Percentiles rank a stretch among this genome's conserved stretches.
These are phyloP conservation scores for Cladosporium colombiae DNA, from an alignment of 2,329 filamentous ascomycete genomes.

Conservation along the genomic window DNA sequence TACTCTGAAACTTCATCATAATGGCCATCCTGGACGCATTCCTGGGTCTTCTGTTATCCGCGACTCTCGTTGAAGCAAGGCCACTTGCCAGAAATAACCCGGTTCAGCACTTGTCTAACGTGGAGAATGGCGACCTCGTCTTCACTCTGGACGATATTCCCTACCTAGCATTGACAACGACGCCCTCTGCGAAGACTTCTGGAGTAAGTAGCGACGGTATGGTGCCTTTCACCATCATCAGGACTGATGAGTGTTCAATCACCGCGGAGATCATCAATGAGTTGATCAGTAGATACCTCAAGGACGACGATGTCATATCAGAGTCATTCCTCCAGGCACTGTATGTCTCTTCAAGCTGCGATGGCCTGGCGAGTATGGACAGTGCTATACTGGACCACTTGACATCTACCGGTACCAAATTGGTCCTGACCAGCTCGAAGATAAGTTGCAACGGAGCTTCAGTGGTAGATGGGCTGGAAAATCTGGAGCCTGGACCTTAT, in stretches of 20 bases:
- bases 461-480: neutral
- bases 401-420: neutral
- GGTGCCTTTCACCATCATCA: conserved; percentile 5
- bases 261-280: neutral
- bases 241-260: conserved; percentile 1
- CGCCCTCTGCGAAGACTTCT: neutral
- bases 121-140: conserved; percentile 4
- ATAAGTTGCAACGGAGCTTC: neutral
- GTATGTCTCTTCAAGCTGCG: conserved; percentile 33
- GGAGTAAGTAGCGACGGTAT: neutral
- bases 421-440: neutral
- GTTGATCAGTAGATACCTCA: conserved; percentile 29
- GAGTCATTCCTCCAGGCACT: conserved; percentile 38
- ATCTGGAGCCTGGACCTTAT: conserved; percentile 37
- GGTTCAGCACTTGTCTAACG: neutral
- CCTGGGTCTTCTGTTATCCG: neutral
- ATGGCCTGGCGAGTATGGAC: conserved; percentile 29
- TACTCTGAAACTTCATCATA: neutral
- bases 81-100: conserved; percentile 4
- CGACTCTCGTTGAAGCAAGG: neutral
- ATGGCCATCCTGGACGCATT: neutral
- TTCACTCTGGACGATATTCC: neutral
- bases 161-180: conserved; percentile 5
- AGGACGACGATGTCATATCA: conserved; percentile 41
- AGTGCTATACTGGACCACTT: conserved; percentile 23